Evolutionary conservation across 148 eudicot species (phyloP), one percentile per base, ranked within the genome.

Genomic region (Arctostaphylos glauca): DNA sequence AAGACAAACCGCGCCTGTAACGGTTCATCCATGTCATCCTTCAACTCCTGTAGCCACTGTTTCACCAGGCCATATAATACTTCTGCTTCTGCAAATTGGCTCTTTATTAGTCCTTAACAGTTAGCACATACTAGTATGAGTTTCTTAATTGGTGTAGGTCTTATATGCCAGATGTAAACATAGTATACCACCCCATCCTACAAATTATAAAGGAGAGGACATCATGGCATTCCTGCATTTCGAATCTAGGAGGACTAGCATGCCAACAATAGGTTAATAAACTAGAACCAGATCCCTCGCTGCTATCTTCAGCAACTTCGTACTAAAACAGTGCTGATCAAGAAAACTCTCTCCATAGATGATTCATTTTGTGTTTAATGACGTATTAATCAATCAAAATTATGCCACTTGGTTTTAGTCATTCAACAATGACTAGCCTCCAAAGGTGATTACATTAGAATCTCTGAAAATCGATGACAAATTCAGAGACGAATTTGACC

Each of bases 41-140:
- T 88, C 88, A 94, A 85, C 82, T 94, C 96, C 73, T 79, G 86
- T 56, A 89, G 80, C 98, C 98, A 94, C 83, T 84, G 85, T 90
- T 91, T 92, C 44, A 87, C 93, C 87, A 93, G 86, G 80, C 88
- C 87, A 79, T 73, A 72, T 53, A 91, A 82, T 71, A 87, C 86
- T 79, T 86, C 86, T 80, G 78, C 84, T 88, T 91, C 98, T 94
- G 93, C 82, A 86, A 76, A 84, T 67, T 4, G 23, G 16, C 8
- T 71, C 9, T 82, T 31, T 72, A 64, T 68, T 44, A 86, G 68
- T 79, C 75, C 48, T 56, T 67, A 50, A 60, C 58, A 16, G 44
- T 16, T 52, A 56, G 47, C 38, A 31, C 4, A 4, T 64, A 64
- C 70, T 5, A 23, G 2, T 9, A 16, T 21, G 13, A 50, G 38